Evolutionary conservation across 495 filamentous ascomycete species (phyloP), one percentile per base, ranked within the genome.

Genomic region (Aspergillus kassunensis): DNA sequence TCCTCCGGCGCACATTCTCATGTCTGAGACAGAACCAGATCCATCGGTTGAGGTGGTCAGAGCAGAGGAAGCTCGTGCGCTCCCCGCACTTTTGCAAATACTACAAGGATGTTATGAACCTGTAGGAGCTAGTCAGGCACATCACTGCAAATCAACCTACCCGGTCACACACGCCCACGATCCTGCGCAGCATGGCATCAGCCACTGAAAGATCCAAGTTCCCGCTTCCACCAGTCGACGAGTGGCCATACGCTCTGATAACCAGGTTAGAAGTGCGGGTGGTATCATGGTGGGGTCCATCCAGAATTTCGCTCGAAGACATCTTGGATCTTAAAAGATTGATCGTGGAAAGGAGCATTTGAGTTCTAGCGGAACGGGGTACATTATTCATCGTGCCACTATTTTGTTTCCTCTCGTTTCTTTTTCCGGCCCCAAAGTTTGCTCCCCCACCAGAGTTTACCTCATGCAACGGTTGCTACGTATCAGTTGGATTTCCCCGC

Each of bases 101-200:
- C 21, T 30, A 44, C 51, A 53, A 53, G 51, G 51, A 53, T 53
- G 42, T 41, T 6, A 23, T 53, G 41, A 53, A 53, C 42, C 42
- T 53, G 51, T 53, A 43, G 51, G 51, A 53, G 51, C 51, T 53
- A 53, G 51, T 53, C 51, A 53, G 51, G 51, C 51, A 54, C 52
- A 36, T 48, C 35, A 30, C 44, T 54, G 44, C 44, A 54, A 44
- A 49, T 44, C 52, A 48, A 49, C 51, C 51, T 47, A 37, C 41
- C 40, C 21, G 39, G 49, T 44, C 49, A 52, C 43, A 46, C 51
- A 39, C 34, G 31, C 24, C 20, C 25, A 29, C 33, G 33, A 53
- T 53, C 51, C 42, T 39, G 34, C 42, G 51, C 29, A 40, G 42
- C 51, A 35, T 53, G 51, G 51, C 51, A 39, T 53, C 21, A 46